Base-by-base conservation (phyloP, 192 early-diverging fungal species). In the Physocladia obscura region DNA sequence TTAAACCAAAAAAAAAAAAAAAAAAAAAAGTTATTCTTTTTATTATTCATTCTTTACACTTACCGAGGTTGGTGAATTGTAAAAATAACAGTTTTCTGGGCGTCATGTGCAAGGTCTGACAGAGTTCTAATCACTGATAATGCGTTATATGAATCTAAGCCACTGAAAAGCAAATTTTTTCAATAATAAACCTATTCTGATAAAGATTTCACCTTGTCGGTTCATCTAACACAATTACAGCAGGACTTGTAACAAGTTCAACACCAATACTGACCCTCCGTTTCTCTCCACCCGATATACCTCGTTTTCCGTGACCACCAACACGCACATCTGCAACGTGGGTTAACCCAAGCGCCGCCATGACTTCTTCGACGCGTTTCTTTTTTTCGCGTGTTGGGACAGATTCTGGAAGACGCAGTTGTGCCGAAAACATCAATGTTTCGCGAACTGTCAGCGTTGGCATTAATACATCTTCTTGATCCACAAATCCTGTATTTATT, bases 21-120 rank as follows among this genome's bases (percentile, higher is more conserved):
- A n/a, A n/a, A n/a, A n/a, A n/a, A n/a, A n/a, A n/a, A n/a, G n/a
- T n/a, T n/a, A n/a, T n/a, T n/a, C n/a, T n/a, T n/a, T n/a, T n/a
- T n/a, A n/a, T n/a, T n/a, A n/a, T 44, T 44, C 40, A 44, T 8
- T n/a, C n/a, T 44, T 8, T 13, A 44, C 40, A 44, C 8, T 13
- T 44, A 44, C n/a, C 86, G 85, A 21, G 95, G 95, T 74, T 96
- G 94, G 70, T 97, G 95, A 64, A 97, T 93, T 4, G 91, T 93
- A 76, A 93, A 90, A 30, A 97, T 80, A 5, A 94, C 87, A 2
- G 92, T 91, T 24, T 88, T 88, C 30, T 82, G 75, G 6, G 76
- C 74, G 21, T 77, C 76, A 24, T 79, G 70, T 2, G 89, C 86
- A 22, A 93, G 78, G 55, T 85, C 77, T 49, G 81, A 76, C 49